These are phyloP conservation scores for Amanita thiersii DNA, from an alignment of 768 basidiomycete genomes.

Conservation along the genomic window DNA sequence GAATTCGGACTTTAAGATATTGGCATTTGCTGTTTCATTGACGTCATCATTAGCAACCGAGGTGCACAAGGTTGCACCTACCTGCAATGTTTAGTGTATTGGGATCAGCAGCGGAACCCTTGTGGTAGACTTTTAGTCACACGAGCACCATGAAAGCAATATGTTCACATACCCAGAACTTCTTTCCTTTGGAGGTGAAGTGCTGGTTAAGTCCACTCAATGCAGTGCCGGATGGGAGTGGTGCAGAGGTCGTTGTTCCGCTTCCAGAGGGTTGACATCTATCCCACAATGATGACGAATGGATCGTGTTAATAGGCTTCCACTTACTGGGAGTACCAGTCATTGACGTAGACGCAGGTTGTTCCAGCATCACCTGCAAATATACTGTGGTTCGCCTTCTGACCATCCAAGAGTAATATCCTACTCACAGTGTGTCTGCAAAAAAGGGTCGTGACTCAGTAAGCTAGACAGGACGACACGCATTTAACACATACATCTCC, in stretches of 20 bases:
- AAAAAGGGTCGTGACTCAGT: not conserved
- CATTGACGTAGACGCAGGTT: constrained; percentile 21
- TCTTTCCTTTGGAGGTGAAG: constrained; percentile 20
- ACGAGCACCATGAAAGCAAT: not conserved
- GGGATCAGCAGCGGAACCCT: constrained; percentile 23
- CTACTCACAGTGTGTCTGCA: constrained; percentile 17
- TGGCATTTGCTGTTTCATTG: constrained; percentile 20
- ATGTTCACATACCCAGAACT: constrained; percentile 17
- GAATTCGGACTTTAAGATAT: constrained; percentile 24
- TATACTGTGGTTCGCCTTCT: not conserved
- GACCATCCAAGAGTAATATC: not conserved
- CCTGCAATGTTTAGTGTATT: constrained; percentile 23
- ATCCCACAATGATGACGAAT: constrained; percentile 4
- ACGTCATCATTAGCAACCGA: not conserved
- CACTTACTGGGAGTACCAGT: constrained; percentile 20
- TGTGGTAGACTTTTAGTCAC: constrained; percentile 5
- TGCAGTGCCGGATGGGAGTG: constrained; percentile 12
- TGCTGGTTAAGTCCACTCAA: constrained; percentile 13
- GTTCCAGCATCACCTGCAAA: constrained; percentile 23
- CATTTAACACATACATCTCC: constrained; percentile 19
- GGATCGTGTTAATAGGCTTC: not conserved
- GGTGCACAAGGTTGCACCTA: constrained; percentile 12
- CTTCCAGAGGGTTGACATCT: constrained; percentile 9
- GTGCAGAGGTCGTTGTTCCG: constrained; percentile 8
- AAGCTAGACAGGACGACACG: not conserved